Conservation (phyloP, 2,329 filamentous ascomycete species). For the Trichothecium roseum region DNA sequence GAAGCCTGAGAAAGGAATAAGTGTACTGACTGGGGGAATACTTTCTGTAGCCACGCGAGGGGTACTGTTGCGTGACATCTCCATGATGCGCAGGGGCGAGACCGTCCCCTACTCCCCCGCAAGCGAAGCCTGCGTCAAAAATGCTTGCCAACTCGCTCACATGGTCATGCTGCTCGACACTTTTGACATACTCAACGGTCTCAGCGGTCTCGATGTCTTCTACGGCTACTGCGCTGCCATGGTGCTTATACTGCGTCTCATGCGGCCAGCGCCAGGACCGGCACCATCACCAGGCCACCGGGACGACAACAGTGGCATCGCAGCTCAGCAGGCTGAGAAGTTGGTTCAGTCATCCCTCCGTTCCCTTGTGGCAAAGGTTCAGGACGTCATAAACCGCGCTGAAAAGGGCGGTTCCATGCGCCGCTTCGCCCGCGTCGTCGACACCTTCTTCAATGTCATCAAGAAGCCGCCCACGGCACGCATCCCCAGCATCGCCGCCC, state of each 20-base stretch:
- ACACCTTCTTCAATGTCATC: slow-evolving; percentile 15
- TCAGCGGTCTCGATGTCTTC: slow-evolving; percentile 23
- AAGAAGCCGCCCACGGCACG: slow-evolving; percentile 3
- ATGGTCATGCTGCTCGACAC: slow-evolving; percentile 19
- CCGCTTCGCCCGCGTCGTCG: slow-evolving; percentile 15
- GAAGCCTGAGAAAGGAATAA: no score
- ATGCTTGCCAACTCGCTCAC: slow-evolving; percentile 20
- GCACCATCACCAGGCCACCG: background rate
- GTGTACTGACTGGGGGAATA: no score
- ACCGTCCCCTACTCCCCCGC: background rate
- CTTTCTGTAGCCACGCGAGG: slow-evolving; percentile 14
- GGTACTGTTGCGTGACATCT: slow-evolving; percentile 15
- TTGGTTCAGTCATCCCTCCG: slow-evolving; percentile 10
- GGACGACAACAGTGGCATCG: background rate
- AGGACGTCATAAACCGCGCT: slow-evolving; percentile 10
- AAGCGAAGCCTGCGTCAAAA: slow-evolving; percentile 12
- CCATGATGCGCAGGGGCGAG: slow-evolving; percentile 1
- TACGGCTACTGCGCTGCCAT: slow-evolving; percentile 22
- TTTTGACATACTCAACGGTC: slow-evolving; percentile 20
- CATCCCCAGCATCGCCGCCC: background rate
- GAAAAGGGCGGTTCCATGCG: slow-evolving; percentile 20
- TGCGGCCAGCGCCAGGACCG: slow-evolving; percentile 5
- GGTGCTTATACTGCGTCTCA: slow-evolving; percentile 15
- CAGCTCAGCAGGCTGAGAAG: slow-evolving; percentile 2
- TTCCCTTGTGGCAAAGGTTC: slow-evolving; percentile 6